Conservation (phyloP, 805 yeast genomes). For the Torulaspora indica region DNA sequence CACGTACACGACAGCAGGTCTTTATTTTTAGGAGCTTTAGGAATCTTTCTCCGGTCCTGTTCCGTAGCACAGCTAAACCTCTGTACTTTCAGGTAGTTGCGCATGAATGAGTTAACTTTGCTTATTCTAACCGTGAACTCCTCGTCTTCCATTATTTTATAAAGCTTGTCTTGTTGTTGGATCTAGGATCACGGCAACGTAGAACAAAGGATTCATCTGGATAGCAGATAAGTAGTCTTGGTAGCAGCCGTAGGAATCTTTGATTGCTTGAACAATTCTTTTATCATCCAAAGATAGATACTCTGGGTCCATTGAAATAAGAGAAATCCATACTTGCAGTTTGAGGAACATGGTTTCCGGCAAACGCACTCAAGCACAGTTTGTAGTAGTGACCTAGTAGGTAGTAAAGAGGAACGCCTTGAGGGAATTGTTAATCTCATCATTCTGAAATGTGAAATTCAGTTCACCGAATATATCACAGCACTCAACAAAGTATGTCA, state of each 20-base stretch:
- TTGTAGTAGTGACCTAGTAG: constrained; percentile 6
- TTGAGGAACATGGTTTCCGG: constrained; percentile 1
- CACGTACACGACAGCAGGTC: not conserved
- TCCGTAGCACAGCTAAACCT: not conserved
- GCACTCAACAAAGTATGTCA: constrained; percentile 7
- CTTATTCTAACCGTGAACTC: not conserved
- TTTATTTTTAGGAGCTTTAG: not conserved
- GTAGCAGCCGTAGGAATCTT: constrained; percentile 1
- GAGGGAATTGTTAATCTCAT: not conserved
- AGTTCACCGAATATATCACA: constrained; percentile 5
- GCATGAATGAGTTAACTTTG: not conserved
- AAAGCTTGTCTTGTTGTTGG: constrained; percentile 8
- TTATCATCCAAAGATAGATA: constrained; percentile 8
- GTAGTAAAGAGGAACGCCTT: constrained; percentile 4
- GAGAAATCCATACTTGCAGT: not conserved
- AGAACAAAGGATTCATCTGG: constrained; percentile 5
- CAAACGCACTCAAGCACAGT: constrained; percentile 5
- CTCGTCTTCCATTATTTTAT: not conserved
- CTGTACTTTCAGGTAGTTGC: not conserved
- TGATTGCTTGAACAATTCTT: constrained; percentile 9
- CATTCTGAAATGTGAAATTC: constrained; percentile 1
- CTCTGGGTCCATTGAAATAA: constrained; percentile 6
- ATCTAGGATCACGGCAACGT: constrained; percentile 9
- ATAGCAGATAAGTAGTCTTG: constrained; percentile 6
- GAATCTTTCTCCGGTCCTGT: not conserved